Evolutionary conservation across 805 yeast species (phyloP), one percentile per base, ranked within the genome.

Genomic region (Suhomyces sp.): DNA sequence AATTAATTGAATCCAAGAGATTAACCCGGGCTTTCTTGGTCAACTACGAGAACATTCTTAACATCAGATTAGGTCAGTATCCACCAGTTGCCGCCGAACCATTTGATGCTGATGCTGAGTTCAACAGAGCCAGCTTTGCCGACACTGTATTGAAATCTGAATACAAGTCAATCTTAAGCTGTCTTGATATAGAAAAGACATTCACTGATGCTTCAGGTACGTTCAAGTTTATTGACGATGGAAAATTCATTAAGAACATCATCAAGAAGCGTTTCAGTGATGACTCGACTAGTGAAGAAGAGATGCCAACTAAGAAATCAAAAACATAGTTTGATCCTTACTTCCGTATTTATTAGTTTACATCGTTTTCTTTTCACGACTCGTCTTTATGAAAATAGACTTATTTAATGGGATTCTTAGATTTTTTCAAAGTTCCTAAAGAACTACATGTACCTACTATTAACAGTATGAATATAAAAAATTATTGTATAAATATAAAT

Each of bases 121-220:
- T 31, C 38, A 53, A 58, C n/a, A 61, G 74, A 53, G 55, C 62
- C 19, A 68, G 68, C 31, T 74, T 86, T 82, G 86, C 90, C 1
- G 64, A 73, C 23, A 71, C 80, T 35, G 87, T 87, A 0, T 62
- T 86, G 29, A 73, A 71, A 48, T 78, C 85, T 26, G 96, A 88
- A 63, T 74, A 76, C 45, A 62, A 68, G 13, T 77, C 88, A 2
- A 65, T 88, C 22, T 67, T 68, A 49, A 68, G 66, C 45, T 74
- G 85, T 58, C 54, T 66, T 36, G 67, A 70, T 26, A 51, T 62
- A 1, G 66, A 66, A 1, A 55, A 62, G 38, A 65, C 67, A 0
- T 69, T 72, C 17, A 9, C 38, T 2, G 52, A 48, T 1, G 61
- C 63, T 6, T 62, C 60, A 19, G 60, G 51, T 3, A 56, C 69